Percentiles rank a stretch among this genome's conserved stretches.
These are phyloP conservation scores for Cryphonectria japonica DNA, from an alignment of 2,329 filamentous ascomycete species.

Conservation along the genomic window DNA sequence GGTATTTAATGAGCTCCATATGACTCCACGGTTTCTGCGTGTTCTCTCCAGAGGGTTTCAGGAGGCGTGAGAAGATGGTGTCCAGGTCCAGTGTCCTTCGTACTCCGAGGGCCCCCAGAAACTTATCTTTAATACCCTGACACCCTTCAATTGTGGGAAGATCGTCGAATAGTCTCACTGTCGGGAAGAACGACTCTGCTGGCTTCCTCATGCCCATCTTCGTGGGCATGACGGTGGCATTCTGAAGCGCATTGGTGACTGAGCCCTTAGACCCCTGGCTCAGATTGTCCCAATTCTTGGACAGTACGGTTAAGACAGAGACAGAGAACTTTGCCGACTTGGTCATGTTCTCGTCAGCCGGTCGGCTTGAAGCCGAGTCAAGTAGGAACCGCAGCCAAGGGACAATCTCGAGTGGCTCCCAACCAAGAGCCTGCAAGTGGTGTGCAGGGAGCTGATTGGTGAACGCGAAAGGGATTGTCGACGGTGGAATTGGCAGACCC, in stretches of 20 bases:
- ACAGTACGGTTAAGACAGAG: slow-evolving; percentile 77
- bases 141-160: slow-evolving; percentile 79
- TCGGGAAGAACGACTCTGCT: slow-evolving; percentile 84
- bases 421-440: slow-evolving; percentile 81
- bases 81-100: slow-evolving; percentile 94
- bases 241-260: slow-evolving; percentile 66
- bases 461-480: slow-evolving; percentile 83
- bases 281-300: slow-evolving; percentile 88
- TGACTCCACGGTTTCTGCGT: slow-evolving; percentile 79
- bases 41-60: slow-evolving; percentile 63
- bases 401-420: slow-evolving; percentile 81
- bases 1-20: slow-evolving; percentile 91
- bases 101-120: slow-evolving; percentile 81
- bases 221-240: slow-evolving; percentile 81
- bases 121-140: slow-evolving; percentile 85
- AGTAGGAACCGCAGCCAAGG: slow-evolving; percentile 85
- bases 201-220: slow-evolving; percentile 88
- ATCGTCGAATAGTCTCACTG: slow-evolving; percentile 94
- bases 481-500: slow-evolving; percentile 78
- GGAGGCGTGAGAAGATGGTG: slow-evolving; percentile 86
- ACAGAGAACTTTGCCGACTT: slow-evolving; percentile 73
- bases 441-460: slow-evolving; percentile 69
- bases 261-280: slow-evolving; percentile 67
- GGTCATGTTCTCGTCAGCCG: slow-evolving; percentile 70
- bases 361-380: slow-evolving; percentile 63